Conservation (phyloP, 352 stramenopile genomes). For the Albugo candida region DNA sequence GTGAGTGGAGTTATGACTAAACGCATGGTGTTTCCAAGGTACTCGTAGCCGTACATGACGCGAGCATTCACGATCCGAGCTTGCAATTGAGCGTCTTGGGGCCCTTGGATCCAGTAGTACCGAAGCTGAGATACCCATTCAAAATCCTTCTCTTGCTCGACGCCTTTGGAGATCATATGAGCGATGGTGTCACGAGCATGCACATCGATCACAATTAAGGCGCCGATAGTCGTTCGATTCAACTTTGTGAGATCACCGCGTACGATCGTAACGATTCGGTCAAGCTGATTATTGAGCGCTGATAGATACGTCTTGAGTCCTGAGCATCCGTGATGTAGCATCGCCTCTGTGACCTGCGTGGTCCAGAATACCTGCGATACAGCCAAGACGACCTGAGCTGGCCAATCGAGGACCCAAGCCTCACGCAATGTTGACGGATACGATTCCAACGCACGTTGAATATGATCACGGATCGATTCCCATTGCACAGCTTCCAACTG, state of each 20-base stretch:
- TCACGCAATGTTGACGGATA: slow-evolving; percentile 68
- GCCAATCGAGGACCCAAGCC: slow-evolving; percentile 86
- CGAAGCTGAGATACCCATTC: slow-evolving; percentile 85
- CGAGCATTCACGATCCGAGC: slow-evolving; percentile 78
- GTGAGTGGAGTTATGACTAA: slow-evolving; percentile 90
- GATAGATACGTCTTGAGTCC: slow-evolving; percentile 64
- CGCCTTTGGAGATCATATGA: slow-evolving; percentile 81
- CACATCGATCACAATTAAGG: slow-evolving; percentile 85
- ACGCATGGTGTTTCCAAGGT: slow-evolving; percentile 84
- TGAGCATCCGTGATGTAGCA: slow-evolving; percentile 42
- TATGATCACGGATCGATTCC: slow-evolving; percentile 83
- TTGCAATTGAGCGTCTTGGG: slow-evolving; percentile 35
- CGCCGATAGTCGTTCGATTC: slow-evolving; percentile 82
- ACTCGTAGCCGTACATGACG: slow-evolving; percentile 81
- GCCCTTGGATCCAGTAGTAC: slow-evolving; percentile 83
- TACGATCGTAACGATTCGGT: slow-evolving; percentile 83
- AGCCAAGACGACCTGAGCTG: slow-evolving; percentile 85
- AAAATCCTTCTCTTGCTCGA: slow-evolving; percentile 81
- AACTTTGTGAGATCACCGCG: slow-evolving; percentile 82
- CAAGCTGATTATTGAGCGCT: slow-evolving; percentile 71
- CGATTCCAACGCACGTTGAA: slow-evolving; percentile 63
- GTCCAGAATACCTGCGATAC: slow-evolving; percentile 90
- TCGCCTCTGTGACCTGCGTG: slow-evolving; percentile 74
- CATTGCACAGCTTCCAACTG: slow-evolving; percentile 84
- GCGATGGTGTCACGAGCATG: slow-evolving; percentile 83